Evolutionary conservation across 2,329 filamentous ascomycete genomes (phyloP), one percentile per base, ranked within the genome.

Genomic region (Escovopsis sp.): DNA sequence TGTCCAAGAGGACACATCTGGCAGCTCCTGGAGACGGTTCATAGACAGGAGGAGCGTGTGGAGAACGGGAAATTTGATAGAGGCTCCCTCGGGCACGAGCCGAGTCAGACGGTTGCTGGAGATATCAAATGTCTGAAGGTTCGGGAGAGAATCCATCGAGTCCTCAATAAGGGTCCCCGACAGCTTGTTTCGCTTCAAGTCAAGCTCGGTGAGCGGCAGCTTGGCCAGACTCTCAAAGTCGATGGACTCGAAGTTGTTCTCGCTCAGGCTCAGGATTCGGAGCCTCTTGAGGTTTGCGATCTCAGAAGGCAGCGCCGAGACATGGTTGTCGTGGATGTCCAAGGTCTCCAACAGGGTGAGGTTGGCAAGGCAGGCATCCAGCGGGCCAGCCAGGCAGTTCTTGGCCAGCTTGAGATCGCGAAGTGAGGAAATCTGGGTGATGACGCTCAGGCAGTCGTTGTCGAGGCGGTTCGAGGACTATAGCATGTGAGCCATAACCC

Each of bases 361-460:
- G 5, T 65, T 65, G 16, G 69, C 62, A 23, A 94, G 64, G n/a
- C 62, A 65, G 0, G 70, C 50, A 31, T 78, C 69, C 3, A 94
- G 58, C 1, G 71, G 62, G 0, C 83, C 85, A 32, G 72, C 70
- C 5, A 94, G 60, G 13, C 72, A 63, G 47, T 94, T 94, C 37
- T 82, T 77, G 9, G 79, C 79, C 7, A 98, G 64, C 49, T 79
- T 88, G 12, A 98, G 62, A 47, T 94, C 86, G 25, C 77, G 72
- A 2, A 98, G 61, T 2, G 72, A 69, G 1, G 61, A 57, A 36
- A 94, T 77, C 48, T 90, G 77, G 12, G 75, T 68, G 23, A 96
- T 72, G 1, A 83, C 65, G 16, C 84, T 72, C 5, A 94, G 62
- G 32, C 72, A 72, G 34, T 74, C 68, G 49, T 83, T 84, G 3